A percentile compares a stretch with the other conserved stretches of the same genome.
Evolutionary conservation across 179 eudicot species (phyloP).

Genomic region (Pouteria campechiana): DNA sequence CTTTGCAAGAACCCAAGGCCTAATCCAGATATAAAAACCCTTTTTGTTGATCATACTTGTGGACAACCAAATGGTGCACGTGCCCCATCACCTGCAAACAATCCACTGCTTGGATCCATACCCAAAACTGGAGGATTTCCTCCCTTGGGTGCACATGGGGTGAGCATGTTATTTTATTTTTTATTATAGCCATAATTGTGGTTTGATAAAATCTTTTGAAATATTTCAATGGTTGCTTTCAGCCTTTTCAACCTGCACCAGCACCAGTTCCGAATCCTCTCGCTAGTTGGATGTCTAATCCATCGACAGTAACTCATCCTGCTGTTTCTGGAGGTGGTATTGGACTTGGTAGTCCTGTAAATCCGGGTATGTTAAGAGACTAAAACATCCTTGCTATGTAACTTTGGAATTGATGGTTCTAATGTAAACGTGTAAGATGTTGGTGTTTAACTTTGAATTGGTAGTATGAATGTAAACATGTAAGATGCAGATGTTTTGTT

Average conservation of each 20-base stretch:
- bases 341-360: slow-evolving; percentile 52
- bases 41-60: slow-evolving; percentile 82
- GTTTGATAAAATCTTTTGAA: slow-evolving; percentile 4
- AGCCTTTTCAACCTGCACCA: slow-evolving; percentile 69
- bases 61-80: slow-evolving; percentile 86
- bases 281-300: slow-evolving; percentile 81
- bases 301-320: slow-evolving; percentile 62
- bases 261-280: slow-evolving; percentile 48
- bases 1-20: slow-evolving; percentile 79
- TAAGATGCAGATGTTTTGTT: neutral
- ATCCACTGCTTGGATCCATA: slow-evolving; percentile 51
- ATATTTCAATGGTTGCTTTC: slow-evolving; percentile 7
- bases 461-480: neutral
- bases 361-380: slow-evolving; percentile 32
- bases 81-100: slow-evolving; percentile 74
- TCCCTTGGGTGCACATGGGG: slow-evolving; percentile 74
- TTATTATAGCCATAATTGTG: neutral
- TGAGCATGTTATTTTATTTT: slow-evolving; percentile 21
- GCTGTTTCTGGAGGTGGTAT: slow-evolving; percentile 67
- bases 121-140: slow-evolving; percentile 66
- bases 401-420: no score
- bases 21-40: slow-evolving; percentile 83
- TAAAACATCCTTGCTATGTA: neutral
- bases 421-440: no score
- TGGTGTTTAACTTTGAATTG: neutral